Percentiles rank a stretch among this genome's conserved stretches.
Evolutionary conservation across 176 grass and related monocot species (phyloP).

Genomic region (Oryza meyeriana): DNA sequence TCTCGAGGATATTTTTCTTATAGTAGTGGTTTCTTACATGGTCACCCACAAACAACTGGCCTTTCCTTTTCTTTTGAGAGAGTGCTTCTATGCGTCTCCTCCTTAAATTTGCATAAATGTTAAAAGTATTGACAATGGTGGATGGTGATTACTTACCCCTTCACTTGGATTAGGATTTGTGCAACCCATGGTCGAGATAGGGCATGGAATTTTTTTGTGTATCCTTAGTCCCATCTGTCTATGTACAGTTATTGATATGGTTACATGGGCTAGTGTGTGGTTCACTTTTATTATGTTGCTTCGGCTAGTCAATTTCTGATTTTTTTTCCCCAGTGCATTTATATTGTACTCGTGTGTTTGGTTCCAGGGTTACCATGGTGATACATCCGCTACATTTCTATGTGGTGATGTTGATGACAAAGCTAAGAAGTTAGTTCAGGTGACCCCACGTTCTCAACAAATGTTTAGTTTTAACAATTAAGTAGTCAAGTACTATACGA

Average conservation of each 20-base stretch:
- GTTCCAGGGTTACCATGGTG: conserved; percentile 94
- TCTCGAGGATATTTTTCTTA: conserved; percentile 11
- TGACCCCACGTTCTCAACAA: conserved; percentile 36
- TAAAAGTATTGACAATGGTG: neutral
- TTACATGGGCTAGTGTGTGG: neutral
- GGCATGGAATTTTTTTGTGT: neutral
- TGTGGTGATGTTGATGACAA: conserved; percentile 79
- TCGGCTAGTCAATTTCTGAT: neutral
- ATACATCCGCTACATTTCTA: conserved; percentile 93
- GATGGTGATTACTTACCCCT: neutral
- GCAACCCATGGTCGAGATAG: neutral
- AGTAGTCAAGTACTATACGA: neutral
- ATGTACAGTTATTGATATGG: neutral
- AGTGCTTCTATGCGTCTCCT: neutral
- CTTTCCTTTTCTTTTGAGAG: neutral
- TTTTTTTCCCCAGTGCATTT: conserved; percentile 19
- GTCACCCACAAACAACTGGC: neutral
- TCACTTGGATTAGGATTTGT: neutral
- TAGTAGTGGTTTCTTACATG: neutral
- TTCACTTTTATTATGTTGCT: neutral
- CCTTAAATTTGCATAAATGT: neutral
- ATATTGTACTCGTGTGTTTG: neutral
- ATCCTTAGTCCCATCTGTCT: neutral
- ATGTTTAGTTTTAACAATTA: neutral
- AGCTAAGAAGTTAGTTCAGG: conserved; percentile 92